Evolutionary conservation across 1,284 basidiomycete genomes (phyloP).

Genomic region (Abortiporus biennis): DNA sequence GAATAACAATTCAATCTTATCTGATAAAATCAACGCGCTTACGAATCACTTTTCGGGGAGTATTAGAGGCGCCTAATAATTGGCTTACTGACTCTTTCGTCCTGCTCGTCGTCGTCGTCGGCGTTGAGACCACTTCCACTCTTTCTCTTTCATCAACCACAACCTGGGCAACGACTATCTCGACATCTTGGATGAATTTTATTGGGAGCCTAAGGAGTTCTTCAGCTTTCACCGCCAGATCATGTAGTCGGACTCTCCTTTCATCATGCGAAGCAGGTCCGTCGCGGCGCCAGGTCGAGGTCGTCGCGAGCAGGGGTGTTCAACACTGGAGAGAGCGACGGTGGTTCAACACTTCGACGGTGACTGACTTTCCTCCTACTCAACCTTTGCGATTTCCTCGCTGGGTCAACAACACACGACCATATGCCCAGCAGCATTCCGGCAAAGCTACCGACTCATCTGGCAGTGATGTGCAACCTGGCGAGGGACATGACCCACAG

Average conservation of each 20-base stretch:
- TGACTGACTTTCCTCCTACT: constrained; percentile 22
- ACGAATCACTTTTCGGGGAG: no score
- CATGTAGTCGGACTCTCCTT: constrained; percentile 21
- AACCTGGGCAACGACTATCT: no score
- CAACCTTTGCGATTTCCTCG: constrained; percentile 20
- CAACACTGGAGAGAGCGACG: constrained; percentile 12
- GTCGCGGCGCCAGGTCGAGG: constrained; percentile 12
- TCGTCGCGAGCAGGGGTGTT: not conserved
- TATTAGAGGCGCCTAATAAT: no score
- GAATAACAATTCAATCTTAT: no score
- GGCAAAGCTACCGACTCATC: not conserved
- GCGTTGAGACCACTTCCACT: constrained; percentile 3
- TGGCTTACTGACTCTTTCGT: constrained; percentile 5
- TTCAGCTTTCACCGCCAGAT: constrained; percentile 16
- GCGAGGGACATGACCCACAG: constrained; percentile 13
- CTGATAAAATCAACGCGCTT: no score
- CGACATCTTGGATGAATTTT: constrained; percentile 23
- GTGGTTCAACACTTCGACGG: constrained; percentile 25
- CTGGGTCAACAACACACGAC: constrained; percentile 21
- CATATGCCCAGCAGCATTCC: constrained; percentile 11
- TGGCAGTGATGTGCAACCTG: constrained; percentile 7
- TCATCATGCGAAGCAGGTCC: constrained; percentile 15
- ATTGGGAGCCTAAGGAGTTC: constrained; percentile 20
- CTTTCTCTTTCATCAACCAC: no score
- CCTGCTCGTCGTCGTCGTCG: constrained; percentile 4